These are phyloP conservation scores for Daldinia decipiens DNA, from an alignment of 495 filamentous ascomycete genomes.

Conservation along the genomic window DNA sequence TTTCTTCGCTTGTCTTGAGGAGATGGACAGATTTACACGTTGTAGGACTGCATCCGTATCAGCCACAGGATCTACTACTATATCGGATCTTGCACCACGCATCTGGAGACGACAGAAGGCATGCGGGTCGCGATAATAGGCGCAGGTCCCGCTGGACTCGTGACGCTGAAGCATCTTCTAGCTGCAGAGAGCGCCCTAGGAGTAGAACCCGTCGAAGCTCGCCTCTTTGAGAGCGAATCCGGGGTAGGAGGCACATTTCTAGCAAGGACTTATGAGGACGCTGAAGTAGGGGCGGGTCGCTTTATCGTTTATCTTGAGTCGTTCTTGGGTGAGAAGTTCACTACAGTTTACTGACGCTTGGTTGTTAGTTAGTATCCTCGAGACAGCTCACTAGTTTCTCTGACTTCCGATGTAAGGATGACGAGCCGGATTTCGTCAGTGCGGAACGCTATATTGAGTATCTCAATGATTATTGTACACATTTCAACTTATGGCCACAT, in stretches of 20 bases:
- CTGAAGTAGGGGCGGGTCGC: conserved; percentile 40
- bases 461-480: conserved; percentile 52
- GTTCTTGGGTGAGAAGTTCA: not conserved
- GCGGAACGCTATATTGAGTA: conserved; percentile 45
- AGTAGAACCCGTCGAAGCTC: conserved; percentile 50
- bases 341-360: conserved; percentile 7
- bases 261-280: conserved; percentile 50
- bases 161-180: conserved; percentile 58
- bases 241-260: conserved; percentile 50
- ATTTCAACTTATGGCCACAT: conserved; percentile 53
- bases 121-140: conserved; percentile 56
- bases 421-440: conserved; percentile 48
- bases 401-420: conserved; percentile 44
- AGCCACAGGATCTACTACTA: conserved; percentile 34
- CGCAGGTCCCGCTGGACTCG: conserved; percentile 57
- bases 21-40: conserved; percentile 24
- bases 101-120: conserved; percentile 25
- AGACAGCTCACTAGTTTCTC: conserved; percentile 50
- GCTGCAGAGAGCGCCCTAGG: conserved; percentile 47
- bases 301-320: not conserved
- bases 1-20: not conserved
- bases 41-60: conserved; percentile 32
- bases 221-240: conserved; percentile 43
- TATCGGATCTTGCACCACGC: conserved; percentile 33
- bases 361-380: conserved; percentile 49